These are phyloP conservation scores for Aspergillus saccharolyticus DNA, from an alignment of 495 filamentous ascomycete genomes.

Conservation along the genomic window DNA sequence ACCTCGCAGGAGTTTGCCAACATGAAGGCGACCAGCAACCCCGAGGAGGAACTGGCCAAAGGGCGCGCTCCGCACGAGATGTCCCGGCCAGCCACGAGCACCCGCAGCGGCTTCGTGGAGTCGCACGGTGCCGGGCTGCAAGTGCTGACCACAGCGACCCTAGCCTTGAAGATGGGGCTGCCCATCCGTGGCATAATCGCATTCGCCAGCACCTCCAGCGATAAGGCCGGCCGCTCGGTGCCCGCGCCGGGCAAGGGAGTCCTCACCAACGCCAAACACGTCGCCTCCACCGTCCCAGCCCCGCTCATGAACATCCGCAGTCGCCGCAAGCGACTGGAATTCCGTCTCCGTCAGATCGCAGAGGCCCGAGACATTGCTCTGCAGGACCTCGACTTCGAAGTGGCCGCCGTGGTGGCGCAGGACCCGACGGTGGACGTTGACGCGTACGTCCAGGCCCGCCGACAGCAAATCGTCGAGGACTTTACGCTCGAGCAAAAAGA, in stretches of 20 bases:
- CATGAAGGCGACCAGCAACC: constrained; percentile 97
- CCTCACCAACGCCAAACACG: constrained; percentile 87
- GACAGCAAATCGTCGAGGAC: neutral
- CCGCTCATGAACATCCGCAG: constrained; percentile 48
- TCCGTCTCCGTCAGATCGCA: neutral
- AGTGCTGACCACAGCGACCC: constrained; percentile 89
- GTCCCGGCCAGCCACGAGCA: constrained; percentile 93
- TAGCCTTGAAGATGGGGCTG: constrained; percentile 95
- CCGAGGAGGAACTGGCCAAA: constrained; percentile 86
- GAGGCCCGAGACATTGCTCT: too few species aligned
- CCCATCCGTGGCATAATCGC: constrained; percentile 92
- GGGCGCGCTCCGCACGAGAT: constrained; percentile 91
- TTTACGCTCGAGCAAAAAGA: constrained; percentile 29
- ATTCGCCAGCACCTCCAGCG: constrained; percentile 86
- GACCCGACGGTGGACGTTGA: neutral
- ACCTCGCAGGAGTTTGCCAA: constrained; percentile 98
- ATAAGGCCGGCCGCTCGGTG: constrained; percentile 95
- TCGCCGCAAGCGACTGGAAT: neutral
- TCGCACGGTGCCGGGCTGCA: constrained; percentile 96
- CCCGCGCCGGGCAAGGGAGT: constrained; percentile 94
- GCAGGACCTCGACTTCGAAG: too few species aligned
- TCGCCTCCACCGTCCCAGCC: constrained; percentile 55
- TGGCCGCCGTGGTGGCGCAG: neutral
- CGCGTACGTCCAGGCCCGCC: neutral
- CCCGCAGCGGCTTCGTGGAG: constrained; percentile 95